Percentiles rank a stretch among this genome's conserved stretches.
These are phyloP conservation scores for Cydonia oblonga DNA, from an alignment of 331 rosid species.

Conservation along the genomic window DNA sequence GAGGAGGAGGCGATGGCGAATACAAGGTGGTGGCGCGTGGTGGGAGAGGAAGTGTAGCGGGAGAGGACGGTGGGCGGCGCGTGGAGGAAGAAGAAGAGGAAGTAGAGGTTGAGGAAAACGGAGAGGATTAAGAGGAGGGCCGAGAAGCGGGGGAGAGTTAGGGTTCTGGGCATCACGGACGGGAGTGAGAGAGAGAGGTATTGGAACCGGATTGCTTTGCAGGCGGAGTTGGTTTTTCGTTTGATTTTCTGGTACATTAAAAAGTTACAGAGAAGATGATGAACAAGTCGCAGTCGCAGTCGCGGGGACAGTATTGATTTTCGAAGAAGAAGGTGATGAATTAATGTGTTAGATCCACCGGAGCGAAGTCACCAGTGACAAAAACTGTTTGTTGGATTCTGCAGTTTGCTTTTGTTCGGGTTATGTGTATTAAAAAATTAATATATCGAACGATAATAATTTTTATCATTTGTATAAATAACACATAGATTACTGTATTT, in stretches of 20 bases:
- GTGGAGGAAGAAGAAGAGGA: slow-evolving; percentile 24
- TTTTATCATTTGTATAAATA: too few relatives aligned
- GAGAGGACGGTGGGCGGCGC: neutral
- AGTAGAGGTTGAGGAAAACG: slow-evolving; percentile 30
- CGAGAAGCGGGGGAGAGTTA: slow-evolving; percentile 22
- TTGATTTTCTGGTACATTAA: neutral
- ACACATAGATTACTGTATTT: too few relatives aligned
- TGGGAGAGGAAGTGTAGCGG: slow-evolving; percentile 11
- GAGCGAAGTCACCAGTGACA: neutral
- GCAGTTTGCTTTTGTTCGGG: too few relatives aligned
- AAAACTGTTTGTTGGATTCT: too few relatives aligned
- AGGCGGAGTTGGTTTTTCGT: neutral
- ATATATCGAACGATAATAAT: too few relatives aligned
- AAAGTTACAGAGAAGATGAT: neutral
- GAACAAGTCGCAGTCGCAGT: neutral
- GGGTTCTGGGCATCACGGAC: slow-evolving; percentile 4
- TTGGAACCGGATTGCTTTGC: neutral
- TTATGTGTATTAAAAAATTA: too few relatives aligned
- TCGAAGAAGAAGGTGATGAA: neutral
- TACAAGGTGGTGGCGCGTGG: slow-evolving; percentile 67
- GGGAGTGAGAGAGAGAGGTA: slow-evolving; percentile 6
- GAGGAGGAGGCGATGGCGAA: slow-evolving; percentile 73
- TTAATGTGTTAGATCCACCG: neutral
- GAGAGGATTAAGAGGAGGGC: slow-evolving; percentile 38
- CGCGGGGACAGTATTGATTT: neutral